phyloP scores from a whole-genome alignment of 2,329 filamentous ascomycete genomes.

The Dactylellina haptotyla region DNA sequence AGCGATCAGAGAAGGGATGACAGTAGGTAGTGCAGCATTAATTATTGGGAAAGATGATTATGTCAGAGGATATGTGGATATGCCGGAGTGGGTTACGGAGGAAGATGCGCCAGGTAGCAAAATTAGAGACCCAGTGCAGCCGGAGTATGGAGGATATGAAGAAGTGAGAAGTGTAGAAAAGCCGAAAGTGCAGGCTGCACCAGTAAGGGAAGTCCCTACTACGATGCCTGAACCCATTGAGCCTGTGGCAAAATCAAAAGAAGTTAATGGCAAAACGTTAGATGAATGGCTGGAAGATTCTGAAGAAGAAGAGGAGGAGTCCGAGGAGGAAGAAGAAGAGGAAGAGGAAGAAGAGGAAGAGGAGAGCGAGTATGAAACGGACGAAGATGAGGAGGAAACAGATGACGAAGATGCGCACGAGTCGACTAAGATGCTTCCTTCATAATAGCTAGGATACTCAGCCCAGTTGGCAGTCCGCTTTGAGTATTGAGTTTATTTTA shows the following conservation, averaged over 20 bases:
- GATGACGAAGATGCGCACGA: constrained; percentile 62
- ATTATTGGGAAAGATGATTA: constrained; percentile 69
- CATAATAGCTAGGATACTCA: no score
- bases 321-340: constrained; percentile 66
- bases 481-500: no score
- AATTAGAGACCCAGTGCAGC: constrained; percentile 69
- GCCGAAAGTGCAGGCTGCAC: constrained; percentile 66
- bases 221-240: constrained; percentile 55
- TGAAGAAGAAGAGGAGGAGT: constrained; percentile 69
- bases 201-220: constrained; percentile 62
- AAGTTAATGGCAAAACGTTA: constrained; percentile 74
- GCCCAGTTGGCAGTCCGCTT: no score
- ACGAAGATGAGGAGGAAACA: constrained; percentile 64
- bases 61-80: constrained; percentile 77
- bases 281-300: constrained; percentile 87
- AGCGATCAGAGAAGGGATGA: constrained; percentile 79
- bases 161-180: constrained; percentile 60
- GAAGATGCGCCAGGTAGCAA: constrained; percentile 74
- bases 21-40: constrained; percentile 84
- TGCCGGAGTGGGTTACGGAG: constrained; percentile 85
- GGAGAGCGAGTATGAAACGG: constrained; percentile 64
- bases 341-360: constrained; percentile 66
- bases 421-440: constrained; percentile 61
- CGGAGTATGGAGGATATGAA: constrained; percentile 60
- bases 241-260: constrained; percentile 66